Conservation (phyloP, 1,284 basidiomycete species). For the Ganoderma lingzhi region DNA sequence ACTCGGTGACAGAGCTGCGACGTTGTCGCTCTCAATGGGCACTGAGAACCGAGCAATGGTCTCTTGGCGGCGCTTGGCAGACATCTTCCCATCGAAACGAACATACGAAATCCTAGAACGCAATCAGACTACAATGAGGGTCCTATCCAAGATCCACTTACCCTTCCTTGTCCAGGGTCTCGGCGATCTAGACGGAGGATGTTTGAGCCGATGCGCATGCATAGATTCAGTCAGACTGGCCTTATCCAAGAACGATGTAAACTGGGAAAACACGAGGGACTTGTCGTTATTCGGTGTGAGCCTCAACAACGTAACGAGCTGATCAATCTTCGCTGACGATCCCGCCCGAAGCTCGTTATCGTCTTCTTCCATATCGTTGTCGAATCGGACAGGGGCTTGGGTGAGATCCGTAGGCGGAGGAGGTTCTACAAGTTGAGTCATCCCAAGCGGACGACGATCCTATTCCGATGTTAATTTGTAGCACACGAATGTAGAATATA, state of each 20-base stretch:
- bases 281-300: conserved; percentile 78
- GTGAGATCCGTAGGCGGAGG: conserved; percentile 72
- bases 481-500: too few species aligned
- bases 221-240: conserved; percentile 44
- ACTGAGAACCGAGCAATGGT: conserved; percentile 78
- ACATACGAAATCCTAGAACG: conserved; percentile 73
- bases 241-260: conserved; percentile 85
- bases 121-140: not conserved
- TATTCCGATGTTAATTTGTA: conserved; percentile 36
- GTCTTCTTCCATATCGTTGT: conserved; percentile 54
- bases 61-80: conserved; percentile 79
- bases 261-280: conserved; percentile 86
- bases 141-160: conserved; percentile 37
- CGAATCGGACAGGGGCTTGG: conserved; percentile 54
- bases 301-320: conserved; percentile 75
- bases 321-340: conserved; percentile 86
- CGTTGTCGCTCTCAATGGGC: conserved; percentile 55
- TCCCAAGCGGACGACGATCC: conserved; percentile 76
- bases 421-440: conserved; percentile 73
- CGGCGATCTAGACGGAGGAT: conserved; percentile 62
- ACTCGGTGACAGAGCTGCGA: conserved; percentile 16
- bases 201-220: not conserved
- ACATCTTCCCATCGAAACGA: conserved; percentile 86
- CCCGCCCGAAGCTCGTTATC: conserved; percentile 51
- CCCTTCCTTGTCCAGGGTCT: conserved; percentile 72